Conservation (phyloP, 1,284 basidiomycete species). For the Hypsizygus ulmarius region DNA sequence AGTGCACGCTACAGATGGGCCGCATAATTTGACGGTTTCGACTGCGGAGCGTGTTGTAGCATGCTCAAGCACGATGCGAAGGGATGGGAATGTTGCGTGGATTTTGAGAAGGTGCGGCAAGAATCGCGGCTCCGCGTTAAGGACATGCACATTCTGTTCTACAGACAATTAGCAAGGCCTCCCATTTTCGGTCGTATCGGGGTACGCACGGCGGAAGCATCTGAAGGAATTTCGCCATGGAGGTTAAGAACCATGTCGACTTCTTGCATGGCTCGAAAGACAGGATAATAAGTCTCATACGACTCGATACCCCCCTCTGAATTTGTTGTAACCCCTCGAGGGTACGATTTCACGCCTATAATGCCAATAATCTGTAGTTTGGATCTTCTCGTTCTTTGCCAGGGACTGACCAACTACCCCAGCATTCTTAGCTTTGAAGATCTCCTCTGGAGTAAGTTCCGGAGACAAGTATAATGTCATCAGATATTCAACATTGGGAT, state of each 20-base stretch:
- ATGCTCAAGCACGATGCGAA: constrained; percentile 97
- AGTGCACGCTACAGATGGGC: constrained; percentile 89
- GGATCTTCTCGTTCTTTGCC: not conserved
- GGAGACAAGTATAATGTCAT: constrained; percentile 97
- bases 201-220: constrained; percentile 64
- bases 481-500: constrained; percentile 81
- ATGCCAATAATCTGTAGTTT: not conserved
- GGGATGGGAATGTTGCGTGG: constrained; percentile 83
- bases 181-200: too few species aligned
- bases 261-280: constrained; percentile 95
- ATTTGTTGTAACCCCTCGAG: constrained; percentile 97
- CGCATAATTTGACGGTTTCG: constrained; percentile 84
- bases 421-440: constrained; percentile 80
- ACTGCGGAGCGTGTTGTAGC: constrained; percentile 97
- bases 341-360: constrained; percentile 94
- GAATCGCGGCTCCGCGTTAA: constrained; percentile 94
- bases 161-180: constrained; percentile 1
- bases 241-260: constrained; percentile 94
- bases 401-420: constrained; percentile 71
- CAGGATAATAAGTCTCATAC: constrained; percentile 91
- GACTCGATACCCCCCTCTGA: constrained; percentile 96
- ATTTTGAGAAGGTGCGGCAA: constrained; percentile 85
- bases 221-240: constrained; percentile 97
- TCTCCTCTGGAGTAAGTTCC: constrained; percentile 88
- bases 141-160: constrained; percentile 80